Evolutionary conservation across 352 stramenopile species (phyloP), one percentile per base, ranked within the genome.

Genomic region (Saprolegnia parasitica): DNA sequence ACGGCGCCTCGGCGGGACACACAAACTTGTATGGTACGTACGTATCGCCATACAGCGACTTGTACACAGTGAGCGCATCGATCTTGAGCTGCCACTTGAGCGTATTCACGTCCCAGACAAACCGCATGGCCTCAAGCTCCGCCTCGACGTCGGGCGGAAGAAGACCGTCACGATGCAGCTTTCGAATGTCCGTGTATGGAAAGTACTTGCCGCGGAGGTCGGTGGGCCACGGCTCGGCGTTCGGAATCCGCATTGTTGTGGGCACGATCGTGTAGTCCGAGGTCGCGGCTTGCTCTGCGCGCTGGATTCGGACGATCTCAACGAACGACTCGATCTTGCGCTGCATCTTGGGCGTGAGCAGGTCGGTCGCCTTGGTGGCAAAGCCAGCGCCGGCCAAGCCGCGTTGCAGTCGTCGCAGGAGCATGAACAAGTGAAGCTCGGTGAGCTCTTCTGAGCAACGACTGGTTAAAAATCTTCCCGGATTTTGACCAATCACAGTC

Each of bases 11-110:
- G 49, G 62, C 63, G 5, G 63, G 63, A 6, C 46, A 29, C n/a
- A 70, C 63, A 23, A 62, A 70, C 35, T 45, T 26, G 18, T 29
- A 70, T n/a, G 63, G 63, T 46, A 70, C 50, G 16, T 23, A 11
- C 26, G 47, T 70, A 26, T 58, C 10, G 10, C 63, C 63, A 23
- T 70, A 29, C 1, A 70, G 0, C n/a, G 47, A 35, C 55, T 70
- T 70, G 39, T 70, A 70, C n/a, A 4, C 23, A 2, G 18, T 29
- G 16, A 70, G 21, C 39, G 63, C 63, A 2, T 29, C 46, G 6
- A 70, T 42, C 37, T 70, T 70, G n/a, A 61, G 18, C 18, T 70
- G 21, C 63, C 63, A 70, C 11, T 61, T 61, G 37, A 62, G 23
- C 21, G 23, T 46, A 13, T 58, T 61, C 35, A 61, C 46, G 42